Base-by-base conservation (phyloP, 2,329 filamentous ascomycete species). In the Apiospora hydei region DNA sequence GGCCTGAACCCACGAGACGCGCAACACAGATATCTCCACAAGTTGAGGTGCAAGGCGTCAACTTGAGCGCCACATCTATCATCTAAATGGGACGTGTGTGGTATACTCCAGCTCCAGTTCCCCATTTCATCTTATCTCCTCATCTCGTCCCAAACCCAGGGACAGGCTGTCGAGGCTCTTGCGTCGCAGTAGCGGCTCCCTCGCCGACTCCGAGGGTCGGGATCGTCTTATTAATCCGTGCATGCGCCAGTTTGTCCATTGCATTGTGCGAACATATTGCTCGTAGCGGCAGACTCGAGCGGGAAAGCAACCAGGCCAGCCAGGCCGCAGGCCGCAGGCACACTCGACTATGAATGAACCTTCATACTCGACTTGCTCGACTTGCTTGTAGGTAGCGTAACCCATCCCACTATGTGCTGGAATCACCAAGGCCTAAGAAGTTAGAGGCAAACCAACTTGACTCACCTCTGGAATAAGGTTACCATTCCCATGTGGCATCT, bases 401-500 rank as follows among this genome's bases (percentile, higher is more conserved):
- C 16, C 2, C 4, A 61, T 38, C 16, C 2, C 10, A 64, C 44
- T 46, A 4, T 24, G 18, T 41, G 13, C 34, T 41, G 18, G 53
- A 61, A 61, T 21, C 26, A 41, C 57, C 57, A 64, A 64, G 30
- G 18, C 57, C 18, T 11, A 30, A 64, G 2, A 30, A 41, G 57
- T 41, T 64, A 49, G 67, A 49, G 67, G 67, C 44, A 38, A 47
- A 49, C 26, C 44, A 34, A 49, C 47, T 49, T 49, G 43, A 69
- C 8, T 69, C 67, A 69, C 67, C 44, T 38, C 34, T n/a, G 8
- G 67, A 64, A 64, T 41, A 64, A 64, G 67, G 67, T 69, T 69
- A 30, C 44, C 38, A 49, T 38, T 46, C 34, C 67, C 67, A 69
- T 69, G 67, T 69, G 67, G 67, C 67, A 69, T 49, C 67, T 69